These are phyloP conservation scores for Cadophora luteo-olivacea DNA, from an alignment of 2,329 filamentous ascomycete genomes.

Conservation along the genomic window DNA sequence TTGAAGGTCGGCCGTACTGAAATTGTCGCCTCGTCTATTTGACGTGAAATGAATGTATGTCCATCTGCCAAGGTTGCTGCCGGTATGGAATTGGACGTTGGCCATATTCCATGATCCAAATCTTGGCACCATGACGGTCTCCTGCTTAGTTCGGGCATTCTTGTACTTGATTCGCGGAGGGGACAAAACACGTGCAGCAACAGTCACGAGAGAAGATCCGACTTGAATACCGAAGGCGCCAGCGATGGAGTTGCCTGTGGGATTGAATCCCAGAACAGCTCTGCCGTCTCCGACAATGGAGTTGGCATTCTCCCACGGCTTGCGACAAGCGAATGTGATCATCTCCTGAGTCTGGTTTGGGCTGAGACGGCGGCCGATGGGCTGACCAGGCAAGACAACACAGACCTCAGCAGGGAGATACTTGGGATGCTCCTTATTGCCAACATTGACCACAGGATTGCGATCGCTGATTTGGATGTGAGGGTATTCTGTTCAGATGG, in stretches of 20 bases:
- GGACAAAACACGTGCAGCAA: slow-evolving; percentile 71
- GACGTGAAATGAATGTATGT: slow-evolving; percentile 42
- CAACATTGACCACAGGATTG: slow-evolving; percentile 70
- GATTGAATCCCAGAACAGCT: slow-evolving; percentile 62
- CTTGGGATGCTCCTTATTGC: slow-evolving; percentile 59
- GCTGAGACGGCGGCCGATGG: slow-evolving; percentile 63
- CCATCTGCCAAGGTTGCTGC: slow-evolving; percentile 58
- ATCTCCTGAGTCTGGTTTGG: slow-evolving; percentile 69
- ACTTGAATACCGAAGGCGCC: slow-evolving; percentile 67
- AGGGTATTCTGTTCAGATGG: slow-evolving; percentile 56
- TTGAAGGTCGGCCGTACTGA: slow-evolving; percentile 18
- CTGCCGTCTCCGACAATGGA: slow-evolving; percentile 68
- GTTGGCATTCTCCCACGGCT: slow-evolving; percentile 68
- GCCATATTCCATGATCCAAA: slow-evolving; percentile 76
- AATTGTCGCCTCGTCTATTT: slow-evolving; percentile 21
- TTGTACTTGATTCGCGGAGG: slow-evolving; percentile 67
- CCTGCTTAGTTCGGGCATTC: slow-evolving; percentile 29
- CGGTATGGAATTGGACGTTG: slow-evolving; percentile 59
- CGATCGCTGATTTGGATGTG: slow-evolving; percentile 54
- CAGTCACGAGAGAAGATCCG: slow-evolving; percentile 65
- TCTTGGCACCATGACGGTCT: slow-evolving; percentile 39
- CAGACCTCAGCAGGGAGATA: slow-evolving; percentile 74
- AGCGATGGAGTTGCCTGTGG: slow-evolving; percentile 47
- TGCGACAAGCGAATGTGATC: slow-evolving; percentile 75
- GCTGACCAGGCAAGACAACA: slow-evolving; percentile 68